Percentiles rank a stretch among this genome's conserved stretches.
Conservation (phyloP, 768 basidiomycete species). For the Plicaturopsis crispa region DNA sequence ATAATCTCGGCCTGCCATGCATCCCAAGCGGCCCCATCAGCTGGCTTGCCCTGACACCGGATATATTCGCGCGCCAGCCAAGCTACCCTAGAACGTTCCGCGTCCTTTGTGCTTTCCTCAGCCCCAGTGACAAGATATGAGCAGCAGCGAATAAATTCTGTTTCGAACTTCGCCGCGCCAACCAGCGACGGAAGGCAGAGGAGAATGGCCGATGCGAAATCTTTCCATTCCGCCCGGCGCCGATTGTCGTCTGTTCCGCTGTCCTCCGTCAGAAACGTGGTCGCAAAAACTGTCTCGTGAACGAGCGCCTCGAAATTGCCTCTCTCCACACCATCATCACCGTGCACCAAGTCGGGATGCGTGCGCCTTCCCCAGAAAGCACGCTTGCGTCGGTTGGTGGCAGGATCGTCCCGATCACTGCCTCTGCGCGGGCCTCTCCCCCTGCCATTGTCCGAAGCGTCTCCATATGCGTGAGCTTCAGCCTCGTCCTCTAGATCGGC, state of each 20-base stretch:
- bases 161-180: conserved; percentile 51
- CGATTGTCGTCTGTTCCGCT: conserved; percentile 1
- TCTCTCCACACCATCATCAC: conserved; percentile 38
- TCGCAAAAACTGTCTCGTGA: conserved; percentile 78
- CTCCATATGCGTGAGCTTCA: conserved; percentile 14
- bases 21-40: conserved; percentile 47
- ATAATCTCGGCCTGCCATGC: conserved; percentile 47
- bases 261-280: conserved; percentile 38
- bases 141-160: conserved; percentile 63
- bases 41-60: conserved; percentile 45
- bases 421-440: conserved; percentile 23
- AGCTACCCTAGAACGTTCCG: conserved; percentile 36
- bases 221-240: conserved; percentile 40
- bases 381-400: conserved; percentile 44
- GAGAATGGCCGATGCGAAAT: conserved; percentile 55
- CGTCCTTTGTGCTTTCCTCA: conserved; percentile 26
- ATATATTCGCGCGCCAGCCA: conserved; percentile 69
- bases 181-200: conserved; percentile 53
- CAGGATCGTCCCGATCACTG: conserved; percentile 5
- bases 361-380: conserved; percentile 73
- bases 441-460: conserved; percentile 16
- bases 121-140: conserved; percentile 57
- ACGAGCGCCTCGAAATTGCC: conserved; percentile 74
- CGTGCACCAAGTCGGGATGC: conserved; percentile 60
- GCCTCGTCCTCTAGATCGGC: conserved; percentile 45